Evolutionary conservation across 2,329 filamentous ascomycete species (phyloP), one percentile per base, ranked within the genome.

Genomic region (Cyanodermella asteris): DNA sequence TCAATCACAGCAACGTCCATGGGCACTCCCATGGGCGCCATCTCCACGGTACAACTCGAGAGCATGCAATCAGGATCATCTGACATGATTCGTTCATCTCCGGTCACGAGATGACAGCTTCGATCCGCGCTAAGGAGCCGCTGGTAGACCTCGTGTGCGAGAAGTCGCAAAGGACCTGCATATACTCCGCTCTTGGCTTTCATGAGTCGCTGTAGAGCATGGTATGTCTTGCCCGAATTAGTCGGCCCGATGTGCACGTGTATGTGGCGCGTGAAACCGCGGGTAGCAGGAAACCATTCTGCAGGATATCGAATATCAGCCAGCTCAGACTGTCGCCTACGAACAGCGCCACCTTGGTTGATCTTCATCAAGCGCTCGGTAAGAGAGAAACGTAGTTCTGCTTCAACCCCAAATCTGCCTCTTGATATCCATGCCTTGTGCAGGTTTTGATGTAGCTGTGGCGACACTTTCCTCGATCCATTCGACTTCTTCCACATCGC

Each of bases 171-270:
- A 0, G 87, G 87, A 0, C 90, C 87, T 4, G 84, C 80, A 44
- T 94, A 97, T 24, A 91, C 70, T 19, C 87, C 87, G 6, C 58
- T 61, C 16, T 70, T 60, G 3, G 73, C 72, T 24, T 65, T 57
- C 44, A 93, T 78, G 7, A 97, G 59, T 8, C 74, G 69, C 49
- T 91, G 72, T 34, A 97, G 53, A 1, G 87, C 90, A 43, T 81
- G 74, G 43, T 94, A 97, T 0, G 90, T 97, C 56, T 97, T 97
- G 29, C 87, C 87, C 1, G 87, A 94, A 47, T 97, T 97, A 3
- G 87, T 97, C 2, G 87, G 87, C 0, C 87, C 87, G 24, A 97
- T 81, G 39, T 97, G 87, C 12, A 97, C 56, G 51, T 94, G 80
- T 20, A 97, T 63, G 0, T 68, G 84, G 22, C 87, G 63, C 40